Percentiles rank a stretch among this genome's conserved stretches.
Evolutionary conservation across 2,329 filamentous ascomycete genomes (phyloP).

Genomic region (Xylaria multiplex): DNA sequence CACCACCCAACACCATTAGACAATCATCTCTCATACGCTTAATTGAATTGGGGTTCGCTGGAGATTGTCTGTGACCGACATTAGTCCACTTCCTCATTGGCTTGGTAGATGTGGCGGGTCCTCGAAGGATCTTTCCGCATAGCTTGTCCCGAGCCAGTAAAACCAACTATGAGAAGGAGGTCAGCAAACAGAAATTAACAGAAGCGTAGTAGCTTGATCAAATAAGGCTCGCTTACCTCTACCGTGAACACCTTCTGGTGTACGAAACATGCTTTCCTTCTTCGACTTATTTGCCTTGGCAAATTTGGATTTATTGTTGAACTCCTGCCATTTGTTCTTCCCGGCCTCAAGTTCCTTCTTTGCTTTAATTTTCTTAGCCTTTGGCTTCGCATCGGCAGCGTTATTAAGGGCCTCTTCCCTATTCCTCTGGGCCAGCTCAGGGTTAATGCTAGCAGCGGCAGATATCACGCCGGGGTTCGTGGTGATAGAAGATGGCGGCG

Average conservation of each 20-base stretch:
- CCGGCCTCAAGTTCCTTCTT: constrained; percentile 90
- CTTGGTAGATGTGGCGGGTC: constrained; percentile 85
- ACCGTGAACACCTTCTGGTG: constrained; percentile 84
- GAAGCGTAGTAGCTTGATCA: not conserved
- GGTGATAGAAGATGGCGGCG: constrained; percentile 47
- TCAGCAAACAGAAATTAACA: constrained; percentile 43
- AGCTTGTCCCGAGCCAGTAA: constrained; percentile 91
- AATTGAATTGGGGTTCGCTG: constrained; percentile 34
- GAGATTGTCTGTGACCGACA: constrained; percentile 42
- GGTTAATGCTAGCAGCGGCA: constrained; percentile 66
- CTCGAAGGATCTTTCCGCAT: constrained; percentile 93
- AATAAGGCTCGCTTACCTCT: constrained; percentile 75
- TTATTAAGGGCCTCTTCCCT: constrained; percentile 71
- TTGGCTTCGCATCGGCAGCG: constrained; percentile 76
- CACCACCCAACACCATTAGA: constrained; percentile 31
- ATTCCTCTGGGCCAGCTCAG: constrained; percentile 59
- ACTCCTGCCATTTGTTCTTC: constrained; percentile 96
- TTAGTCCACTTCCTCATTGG: constrained; percentile 78
- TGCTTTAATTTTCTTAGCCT: constrained; percentile 90
- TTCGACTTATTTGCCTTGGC: constrained; percentile 69
- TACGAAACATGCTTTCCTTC: constrained; percentile 98
- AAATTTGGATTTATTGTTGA: constrained; percentile 79
- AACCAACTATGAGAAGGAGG: constrained; percentile 74
- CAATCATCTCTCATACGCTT: constrained; percentile 24
- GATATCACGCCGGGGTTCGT: constrained; percentile 62